phyloP scores from a whole-genome alignment of 2,329 filamentous ascomycete genomes.

The Hirsutella minnesotensis region DNA sequence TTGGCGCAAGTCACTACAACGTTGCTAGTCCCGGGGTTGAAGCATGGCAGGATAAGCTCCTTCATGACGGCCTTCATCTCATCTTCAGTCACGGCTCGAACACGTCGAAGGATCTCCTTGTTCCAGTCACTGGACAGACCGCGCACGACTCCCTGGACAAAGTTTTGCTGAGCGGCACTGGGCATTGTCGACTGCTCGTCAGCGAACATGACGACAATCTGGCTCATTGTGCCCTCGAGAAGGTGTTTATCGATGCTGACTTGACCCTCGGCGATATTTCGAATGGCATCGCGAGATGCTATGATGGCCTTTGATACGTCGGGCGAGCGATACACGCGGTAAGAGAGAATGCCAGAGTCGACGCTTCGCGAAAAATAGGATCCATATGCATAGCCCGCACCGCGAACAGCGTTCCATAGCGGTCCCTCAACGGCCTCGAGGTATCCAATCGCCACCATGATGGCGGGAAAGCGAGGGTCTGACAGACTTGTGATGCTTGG shows the following conservation, averaged over 20 bases:
- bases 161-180: slow-evolving; percentile 71
- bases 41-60: slow-evolving; percentile 67
- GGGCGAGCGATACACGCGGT: slow-evolving; percentile 81
- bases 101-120: slow-evolving; percentile 61
- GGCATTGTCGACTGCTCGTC: slow-evolving; percentile 82
- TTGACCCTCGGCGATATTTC: slow-evolving; percentile 60
- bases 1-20: slow-evolving; percentile 81
- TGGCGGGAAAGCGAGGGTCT: slow-evolving; percentile 67
- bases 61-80: slow-evolving; percentile 66
- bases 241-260: slow-evolving; percentile 66
- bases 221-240: slow-evolving; percentile 81
- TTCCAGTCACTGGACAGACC: slow-evolving; percentile 68
- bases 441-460: slow-evolving; percentile 82
- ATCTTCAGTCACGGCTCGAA: slow-evolving; percentile 62
- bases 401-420: slow-evolving; percentile 85
- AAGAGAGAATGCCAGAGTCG: slow-evolving; percentile 70
- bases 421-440: slow-evolving; percentile 90
- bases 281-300: slow-evolving; percentile 63
- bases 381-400: slow-evolving; percentile 87
- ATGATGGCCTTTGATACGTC: slow-evolving; percentile 78
- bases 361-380: slow-evolving; percentile 66
- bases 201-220: slow-evolving; percentile 75
- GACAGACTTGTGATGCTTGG: slow-evolving; percentile 63
- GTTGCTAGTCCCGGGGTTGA: slow-evolving; percentile 70
- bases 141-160: slow-evolving; percentile 68